phyloP scores from a whole-genome alignment of 164 flowering plant genomes.

The grape (Vitis vinifera) region DNA sequence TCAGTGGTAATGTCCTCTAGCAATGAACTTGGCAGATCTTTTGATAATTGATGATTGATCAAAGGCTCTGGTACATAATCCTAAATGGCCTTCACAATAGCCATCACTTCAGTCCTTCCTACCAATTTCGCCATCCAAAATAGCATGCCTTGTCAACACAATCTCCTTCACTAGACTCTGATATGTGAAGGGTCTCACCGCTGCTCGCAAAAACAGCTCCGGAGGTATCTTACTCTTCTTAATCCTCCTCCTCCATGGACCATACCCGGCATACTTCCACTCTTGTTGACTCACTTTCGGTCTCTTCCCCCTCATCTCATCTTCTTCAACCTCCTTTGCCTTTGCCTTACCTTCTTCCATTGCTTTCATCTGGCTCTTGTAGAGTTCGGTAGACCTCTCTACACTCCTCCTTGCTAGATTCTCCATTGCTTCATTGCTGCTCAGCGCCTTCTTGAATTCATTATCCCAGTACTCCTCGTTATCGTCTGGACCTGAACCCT shows the following conservation, averaged over 20 bases:
- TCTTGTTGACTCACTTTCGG: constrained; percentile 54
- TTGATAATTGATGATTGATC: too few relatives aligned
- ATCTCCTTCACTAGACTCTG: constrained; percentile 92
- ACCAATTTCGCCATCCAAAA: constrained; percentile 81
- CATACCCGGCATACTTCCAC: constrained; percentile 59
- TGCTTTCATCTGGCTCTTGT: constrained; percentile 42
- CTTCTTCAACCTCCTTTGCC: constrained; percentile 30
- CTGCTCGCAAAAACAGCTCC: constrained; percentile 69
- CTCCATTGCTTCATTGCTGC: constrained; percentile 71
- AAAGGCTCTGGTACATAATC: too few relatives aligned
- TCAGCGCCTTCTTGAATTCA: constrained; percentile 69
- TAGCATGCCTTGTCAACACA: constrained; percentile 85
- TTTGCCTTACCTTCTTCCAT: constrained; percentile 30
- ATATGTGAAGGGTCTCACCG: constrained; percentile 87
- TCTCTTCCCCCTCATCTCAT: constrained; percentile 41
- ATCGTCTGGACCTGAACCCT: constrained; percentile 42
- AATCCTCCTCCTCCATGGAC: constrained; percentile 57
- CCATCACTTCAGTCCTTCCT: constrained; percentile 25
- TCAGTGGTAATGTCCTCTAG: too few relatives aligned
- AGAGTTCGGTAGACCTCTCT: constrained; percentile 34
- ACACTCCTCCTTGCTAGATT: constrained; percentile 50
- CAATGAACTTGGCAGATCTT: too few relatives aligned
- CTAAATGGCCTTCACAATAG: too few relatives aligned
- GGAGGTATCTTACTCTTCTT: constrained; percentile 84
- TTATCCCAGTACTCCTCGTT: constrained; percentile 67